A percentile compares a stretch with the other conserved stretches of the same genome.
phyloP scores from a whole-genome alignment of 345 rosid species.

The Lagerstroemia speciosa region DNA sequence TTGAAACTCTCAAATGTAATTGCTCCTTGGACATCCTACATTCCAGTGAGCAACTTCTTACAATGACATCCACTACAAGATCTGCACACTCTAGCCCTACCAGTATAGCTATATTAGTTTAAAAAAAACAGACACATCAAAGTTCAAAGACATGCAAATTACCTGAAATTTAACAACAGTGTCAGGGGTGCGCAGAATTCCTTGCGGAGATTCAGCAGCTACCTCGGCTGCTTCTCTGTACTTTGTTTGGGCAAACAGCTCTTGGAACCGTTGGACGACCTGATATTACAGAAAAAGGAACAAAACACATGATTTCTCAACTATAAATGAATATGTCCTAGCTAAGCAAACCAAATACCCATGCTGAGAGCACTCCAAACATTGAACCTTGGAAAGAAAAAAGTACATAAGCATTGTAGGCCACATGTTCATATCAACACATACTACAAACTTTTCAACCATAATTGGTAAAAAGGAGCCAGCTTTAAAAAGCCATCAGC shows the following conservation, averaged over 20 bases:
- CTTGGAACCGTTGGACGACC: slow-evolving; percentile 99
- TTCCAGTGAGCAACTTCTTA: not conserved
- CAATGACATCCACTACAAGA: not conserved
- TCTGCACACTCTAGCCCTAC: not conserved
- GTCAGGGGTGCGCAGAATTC: slow-evolving; percentile 92
- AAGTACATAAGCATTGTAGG: too few species aligned
- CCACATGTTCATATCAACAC: not conserved
- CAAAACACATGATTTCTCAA: not conserved
- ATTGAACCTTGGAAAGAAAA: too few species aligned
- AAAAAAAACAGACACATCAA: not conserved
- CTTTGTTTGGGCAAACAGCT: slow-evolving; percentile 90
- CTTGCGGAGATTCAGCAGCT: slow-evolving; percentile 99
- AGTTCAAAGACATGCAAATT: slow-evolving; percentile 11
- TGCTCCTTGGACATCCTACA: not conserved
- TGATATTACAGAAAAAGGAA: slow-evolving; percentile 25
- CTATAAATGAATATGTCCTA: too few species aligned
- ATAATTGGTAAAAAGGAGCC: too few species aligned
- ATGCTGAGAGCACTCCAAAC: too few species aligned
- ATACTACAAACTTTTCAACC: not conserved
- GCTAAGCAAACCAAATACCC: too few species aligned
- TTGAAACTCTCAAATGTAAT: not conserved
- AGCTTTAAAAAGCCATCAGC: too few species aligned
- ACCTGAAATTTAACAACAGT: slow-evolving; percentile 99
- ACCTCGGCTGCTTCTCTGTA: slow-evolving; percentile 99
- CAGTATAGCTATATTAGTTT: not conserved